These are phyloP conservation scores for Prunus padus DNA, from an alignment of 306 rosid species.

Conservation along the genomic window DNA sequence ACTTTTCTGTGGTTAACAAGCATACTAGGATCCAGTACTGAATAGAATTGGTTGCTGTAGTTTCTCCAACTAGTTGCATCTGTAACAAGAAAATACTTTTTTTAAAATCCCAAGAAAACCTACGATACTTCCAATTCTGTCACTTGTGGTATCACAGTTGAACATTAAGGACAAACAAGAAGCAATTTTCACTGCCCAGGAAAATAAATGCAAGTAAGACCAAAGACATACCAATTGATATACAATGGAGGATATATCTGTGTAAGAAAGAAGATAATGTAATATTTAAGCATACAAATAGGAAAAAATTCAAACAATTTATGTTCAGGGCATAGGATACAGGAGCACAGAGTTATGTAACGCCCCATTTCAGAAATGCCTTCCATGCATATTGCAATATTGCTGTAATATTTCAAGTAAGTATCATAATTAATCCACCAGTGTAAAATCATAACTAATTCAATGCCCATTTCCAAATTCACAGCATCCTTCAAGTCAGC, in stretches of 20 bases:
- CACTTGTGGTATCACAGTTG: constrained; percentile 21
- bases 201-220: constrained; percentile 23
- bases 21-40: constrained; percentile 10
- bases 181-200: constrained; percentile 42
- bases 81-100: constrained; percentile 18
- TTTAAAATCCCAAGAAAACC: constrained; percentile 12
- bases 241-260: not conserved
- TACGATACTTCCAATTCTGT: constrained; percentile 22
- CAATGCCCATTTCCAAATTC: too few species aligned
- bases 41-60: constrained; percentile 23
- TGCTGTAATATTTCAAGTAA: too few species aligned
- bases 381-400: too few species aligned
- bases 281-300: not conserved
- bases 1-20: constrained; percentile 13
- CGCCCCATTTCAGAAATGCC: too few species aligned
- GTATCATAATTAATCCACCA: too few species aligned
- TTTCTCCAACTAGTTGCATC: constrained; percentile 31
- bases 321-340: too few species aligned
- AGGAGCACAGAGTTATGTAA: too few species aligned
- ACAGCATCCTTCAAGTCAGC: too few species aligned
- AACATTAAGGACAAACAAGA: constrained; percentile 29
- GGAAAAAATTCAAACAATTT: too few species aligned
- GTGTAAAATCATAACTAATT: too few species aligned
- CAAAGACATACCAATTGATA: constrained; percentile 11
- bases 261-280: not conserved